A percentile compares a stretch with the other conserved stretches of the same genome.
These are phyloP conservation scores for Talaromyces pinophilus DNA, from an alignment of 2,329 filamentous ascomycete genomes.

Conservation along the genomic window DNA sequence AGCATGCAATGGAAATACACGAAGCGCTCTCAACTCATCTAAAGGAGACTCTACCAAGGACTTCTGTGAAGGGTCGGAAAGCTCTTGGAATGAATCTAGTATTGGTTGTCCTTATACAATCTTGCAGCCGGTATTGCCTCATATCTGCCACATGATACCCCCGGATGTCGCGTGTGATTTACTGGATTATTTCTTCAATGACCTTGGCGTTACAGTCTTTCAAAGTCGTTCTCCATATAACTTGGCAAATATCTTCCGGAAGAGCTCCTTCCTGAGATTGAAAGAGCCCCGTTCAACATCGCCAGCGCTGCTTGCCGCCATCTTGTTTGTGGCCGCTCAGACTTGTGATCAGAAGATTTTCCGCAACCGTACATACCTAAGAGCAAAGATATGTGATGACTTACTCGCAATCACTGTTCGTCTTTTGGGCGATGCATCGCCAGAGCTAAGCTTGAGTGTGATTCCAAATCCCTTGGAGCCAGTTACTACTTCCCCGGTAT, in stretches of 20 bases:
- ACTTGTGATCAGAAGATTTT: slow-evolving; percentile 7
- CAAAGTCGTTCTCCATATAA: slow-evolving; percentile 10
- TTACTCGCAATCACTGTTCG: slow-evolving; percentile 3
- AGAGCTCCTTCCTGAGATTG: slow-evolving; percentile 3
- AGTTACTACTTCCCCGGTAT: neutral
- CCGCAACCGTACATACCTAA: neutral
- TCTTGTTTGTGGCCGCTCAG: slow-evolving; percentile 13
- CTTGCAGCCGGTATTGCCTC: neutral
- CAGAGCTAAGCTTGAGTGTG: neutral
- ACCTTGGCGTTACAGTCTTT: neutral
- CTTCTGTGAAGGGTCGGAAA: neutral
- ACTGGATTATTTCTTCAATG: slow-evolving; percentile 8
- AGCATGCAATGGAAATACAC: neutral
- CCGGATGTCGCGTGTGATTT: slow-evolving; percentile 6
- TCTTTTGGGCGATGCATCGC: neutral
- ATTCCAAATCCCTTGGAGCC: neutral
- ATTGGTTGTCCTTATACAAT: slow-evolving; percentile 2
- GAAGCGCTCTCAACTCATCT: neutral
- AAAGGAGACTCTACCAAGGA: neutral
- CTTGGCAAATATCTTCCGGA: slow-evolving; percentile 9
- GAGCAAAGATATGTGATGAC: slow-evolving; percentile 11
- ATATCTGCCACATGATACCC: slow-evolving; percentile 6
- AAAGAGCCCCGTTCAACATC: slow-evolving; percentile 9
- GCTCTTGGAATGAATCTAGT: neutral
- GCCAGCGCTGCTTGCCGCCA: slow-evolving; percentile 5